Percentiles rank a stretch among this genome's conserved stretches.
Conservation (phyloP, 345 rosid species). For the Psidium friedrichsthalianum region DNA sequence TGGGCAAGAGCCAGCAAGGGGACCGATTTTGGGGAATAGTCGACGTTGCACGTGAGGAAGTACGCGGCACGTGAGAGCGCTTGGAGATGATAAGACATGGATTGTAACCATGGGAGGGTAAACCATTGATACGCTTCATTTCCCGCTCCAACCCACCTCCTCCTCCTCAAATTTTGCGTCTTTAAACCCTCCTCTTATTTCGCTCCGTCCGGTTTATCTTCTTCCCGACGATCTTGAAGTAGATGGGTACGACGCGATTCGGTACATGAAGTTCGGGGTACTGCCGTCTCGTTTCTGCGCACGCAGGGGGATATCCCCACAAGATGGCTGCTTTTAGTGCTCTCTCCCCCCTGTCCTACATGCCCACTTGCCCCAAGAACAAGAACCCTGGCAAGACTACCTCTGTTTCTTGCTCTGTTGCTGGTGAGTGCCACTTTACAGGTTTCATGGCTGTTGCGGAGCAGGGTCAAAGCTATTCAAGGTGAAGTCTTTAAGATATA, state of each 20-base stretch:
- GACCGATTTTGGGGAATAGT: too few species aligned
- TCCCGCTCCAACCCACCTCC: not conserved
- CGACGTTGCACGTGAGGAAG: not conserved
- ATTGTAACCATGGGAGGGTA: not conserved
- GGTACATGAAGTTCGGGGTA: constrained; percentile 4
- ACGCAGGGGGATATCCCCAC: constrained; percentile 7
- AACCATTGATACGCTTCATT: not conserved
- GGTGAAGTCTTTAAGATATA: not conserved
- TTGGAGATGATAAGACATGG: not conserved
- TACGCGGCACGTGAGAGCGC: not conserved
- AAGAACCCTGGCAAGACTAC: constrained; percentile 4
- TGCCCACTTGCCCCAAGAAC: constrained; percentile 14
- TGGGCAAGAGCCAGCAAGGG: too few species aligned
- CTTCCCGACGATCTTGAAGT: not conserved
- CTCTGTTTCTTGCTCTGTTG: constrained; percentile 39
- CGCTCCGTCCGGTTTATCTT: not conserved
- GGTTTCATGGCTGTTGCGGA: not conserved
- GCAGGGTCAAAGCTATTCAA: not conserved
- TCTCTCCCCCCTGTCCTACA: constrained; percentile 26
- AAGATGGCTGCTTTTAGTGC: constrained; percentile 62
- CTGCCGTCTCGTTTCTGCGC: constrained; percentile 13
- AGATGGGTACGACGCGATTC: not conserved
- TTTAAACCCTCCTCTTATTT: not conserved
- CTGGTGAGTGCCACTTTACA: constrained; percentile 18
- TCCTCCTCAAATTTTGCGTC: not conserved